phyloP scores from a whole-genome alignment of 768 basidiomycete species.

The Phlebiopsis flavidoalba region DNA sequence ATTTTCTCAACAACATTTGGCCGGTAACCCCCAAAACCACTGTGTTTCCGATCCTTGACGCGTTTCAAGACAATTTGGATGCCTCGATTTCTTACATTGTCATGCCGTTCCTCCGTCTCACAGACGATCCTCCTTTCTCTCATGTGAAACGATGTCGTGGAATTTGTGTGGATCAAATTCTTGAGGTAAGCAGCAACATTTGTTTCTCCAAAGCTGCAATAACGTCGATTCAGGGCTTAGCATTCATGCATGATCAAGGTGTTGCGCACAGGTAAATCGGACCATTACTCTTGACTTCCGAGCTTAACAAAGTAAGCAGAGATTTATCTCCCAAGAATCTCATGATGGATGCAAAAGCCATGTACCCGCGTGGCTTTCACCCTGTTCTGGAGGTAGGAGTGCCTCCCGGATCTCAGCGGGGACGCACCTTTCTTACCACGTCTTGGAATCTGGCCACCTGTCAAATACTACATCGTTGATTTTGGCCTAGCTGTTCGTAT shows the following conservation, averaged over 20 bases:
- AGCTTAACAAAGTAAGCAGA: too few relatives aligned
- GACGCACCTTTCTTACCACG: neutral
- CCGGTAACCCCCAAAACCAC: slow-evolving; percentile 19
- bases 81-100: slow-evolving; percentile 18
- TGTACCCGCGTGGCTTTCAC: slow-evolving; percentile 8
- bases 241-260: slow-evolving; percentile 15
- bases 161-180: slow-evolving; percentile 19
- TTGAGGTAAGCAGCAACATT: slow-evolving; percentile 11
- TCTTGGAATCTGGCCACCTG: neutral
- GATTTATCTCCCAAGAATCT: slow-evolving; percentile 8
- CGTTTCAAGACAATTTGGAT: slow-evolving; percentile 8
- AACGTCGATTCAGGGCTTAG: slow-evolving; percentile 13
- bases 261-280: slow-evolving; percentile 22
- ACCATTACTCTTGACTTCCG: too few relatives aligned
- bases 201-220: neutral
- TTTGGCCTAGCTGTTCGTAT: slow-evolving; percentile 16
- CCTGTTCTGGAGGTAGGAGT: neutral
- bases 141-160: slow-evolving; percentile 18
- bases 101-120: slow-evolving; percentile 14
- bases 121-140: slow-evolving; percentile 13
- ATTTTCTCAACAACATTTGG: slow-evolving; percentile 1
- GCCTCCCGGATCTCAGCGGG: neutral
- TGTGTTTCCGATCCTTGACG: slow-evolving; percentile 19
- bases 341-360: slow-evolving; percentile 11
- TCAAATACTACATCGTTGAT: slow-evolving; percentile 16